phyloP scores from a whole-genome alignment of 2,329 filamentous ascomycete genomes.

The Aspergillus sp. region DNA sequence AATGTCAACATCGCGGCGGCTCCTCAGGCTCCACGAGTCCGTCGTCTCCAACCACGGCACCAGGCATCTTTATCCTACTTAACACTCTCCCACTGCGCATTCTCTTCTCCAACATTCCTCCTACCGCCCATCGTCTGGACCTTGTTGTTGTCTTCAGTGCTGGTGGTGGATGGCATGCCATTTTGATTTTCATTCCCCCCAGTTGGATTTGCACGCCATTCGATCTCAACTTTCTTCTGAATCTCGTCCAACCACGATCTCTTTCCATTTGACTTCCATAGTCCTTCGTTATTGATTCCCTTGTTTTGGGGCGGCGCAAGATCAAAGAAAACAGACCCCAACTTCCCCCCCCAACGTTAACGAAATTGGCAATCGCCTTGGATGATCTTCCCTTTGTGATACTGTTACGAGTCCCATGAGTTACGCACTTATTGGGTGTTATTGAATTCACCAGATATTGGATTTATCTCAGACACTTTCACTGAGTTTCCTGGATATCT shows the following conservation, averaged over 20 bases:
- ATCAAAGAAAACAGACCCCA: constrained; percentile 3
- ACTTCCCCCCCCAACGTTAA: constrained; percentile 12
- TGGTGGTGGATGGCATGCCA: constrained; percentile 17
- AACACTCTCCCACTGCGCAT: constrained; percentile 8
- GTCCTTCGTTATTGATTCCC: constrained; percentile 26
- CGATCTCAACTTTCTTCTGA: constrained; percentile 8
- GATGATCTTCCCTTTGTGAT: constrained; percentile 19
- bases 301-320: constrained; percentile 1
- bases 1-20: constrained; percentile 28
- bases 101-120: constrained; percentile 11
- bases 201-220: constrained; percentile 13
- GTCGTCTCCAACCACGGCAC: neutral
- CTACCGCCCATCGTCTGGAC: constrained; percentile 12
- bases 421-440: constrained; percentile 6
- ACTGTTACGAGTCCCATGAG: constrained; percentile 19
- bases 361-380: constrained; percentile 17
- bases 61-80: constrained; percentile 3
- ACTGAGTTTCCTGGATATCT: neutral
- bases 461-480: neutral
- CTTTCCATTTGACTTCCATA: constrained; percentile 12
- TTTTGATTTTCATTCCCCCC: constrained; percentile 8
- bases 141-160: constrained; percentile 15
- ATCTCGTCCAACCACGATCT: constrained; percentile 10
- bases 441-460: constrained; percentile 5
- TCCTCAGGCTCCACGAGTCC: neutral